Evolutionary conservation across 2,329 filamentous ascomycete genomes (phyloP), one percentile per base, ranked within the genome.

Genomic region (Trichothecium sympodiale): DNA sequence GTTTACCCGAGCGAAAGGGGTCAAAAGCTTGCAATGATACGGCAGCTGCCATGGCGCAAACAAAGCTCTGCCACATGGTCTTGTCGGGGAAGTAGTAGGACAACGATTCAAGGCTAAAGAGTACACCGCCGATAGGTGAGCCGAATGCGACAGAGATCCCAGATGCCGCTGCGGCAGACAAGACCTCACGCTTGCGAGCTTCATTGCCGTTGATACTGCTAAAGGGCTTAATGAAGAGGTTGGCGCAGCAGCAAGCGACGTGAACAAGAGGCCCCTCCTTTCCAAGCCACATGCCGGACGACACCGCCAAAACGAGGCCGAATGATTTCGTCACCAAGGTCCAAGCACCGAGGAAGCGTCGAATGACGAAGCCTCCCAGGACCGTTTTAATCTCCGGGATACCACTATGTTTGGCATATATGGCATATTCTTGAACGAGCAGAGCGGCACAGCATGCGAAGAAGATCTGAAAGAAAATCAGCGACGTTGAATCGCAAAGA

Each of bases 1-100:
- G 80, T 57, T 98, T 93, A 36, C 89, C 91, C 2, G 88, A 94
- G 36, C 91, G 77, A 55, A 96, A 95, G 4, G 91, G 91, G 54
- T 98, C 91, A 42, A 94, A 74, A 5, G 85, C 85, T 57, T 96
- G 89, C 4, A 98, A 68, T 12, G 87, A 86, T 27, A 96, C 85
- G 14, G 91, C 89, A 13, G 88, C 91, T n/a, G 94, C 85, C 88
- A 96, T 96, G 54, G 91, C 91, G 50, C 91, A 96, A 29, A 98
- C 91, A 52, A 98, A 98, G 50, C 87, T 94, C 56, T 95, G 91
- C 91, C 91, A 98, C 91, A 98, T 96, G 8, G 91, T 96, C 60
- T 96, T 96, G 60, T 96, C 89, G 0, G 91, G 89, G 48, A 96
- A 96, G 58, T 95, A 96, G 56, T 95, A 96, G 1, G 87, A 94